phyloP scores from a whole-genome alignment of 257 asterid species.

The Capsicum pubescens region DNA sequence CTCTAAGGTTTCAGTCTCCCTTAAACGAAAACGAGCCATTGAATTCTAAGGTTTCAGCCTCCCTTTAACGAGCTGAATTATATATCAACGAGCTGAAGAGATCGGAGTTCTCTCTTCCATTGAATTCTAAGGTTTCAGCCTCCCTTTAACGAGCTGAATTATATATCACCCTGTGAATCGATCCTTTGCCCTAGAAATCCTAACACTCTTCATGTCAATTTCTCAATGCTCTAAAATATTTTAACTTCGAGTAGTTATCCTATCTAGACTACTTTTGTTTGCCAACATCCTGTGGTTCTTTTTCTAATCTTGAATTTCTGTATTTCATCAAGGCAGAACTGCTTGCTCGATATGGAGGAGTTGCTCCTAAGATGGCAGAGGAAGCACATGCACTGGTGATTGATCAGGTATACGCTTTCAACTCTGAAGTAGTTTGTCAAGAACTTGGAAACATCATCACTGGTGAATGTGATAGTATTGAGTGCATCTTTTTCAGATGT shows the following conservation, averaged over 20 bases:
- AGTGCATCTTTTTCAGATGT: not conserved
- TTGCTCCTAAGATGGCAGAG: slow-evolving; percentile 99
- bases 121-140: too few species aligned
- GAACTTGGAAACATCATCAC: not conserved
- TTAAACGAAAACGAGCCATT: too few species aligned
- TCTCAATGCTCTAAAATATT: not conserved
- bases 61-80: too few species aligned
- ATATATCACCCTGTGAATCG: too few species aligned
- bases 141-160: too few species aligned
- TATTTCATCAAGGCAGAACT: slow-evolving; percentile 75
- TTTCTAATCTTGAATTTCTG: not conserved
- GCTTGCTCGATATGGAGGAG: slow-evolving; percentile 91
- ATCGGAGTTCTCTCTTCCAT: too few species aligned
- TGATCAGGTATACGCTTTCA: slow-evolving; percentile 65
- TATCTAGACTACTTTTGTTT: not conserved
- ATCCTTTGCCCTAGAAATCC: too few species aligned
- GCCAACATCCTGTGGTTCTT: not conserved
- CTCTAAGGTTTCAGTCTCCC: too few species aligned
- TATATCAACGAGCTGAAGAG: too few species aligned
- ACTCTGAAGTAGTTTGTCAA: not conserved
- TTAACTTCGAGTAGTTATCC: not conserved
- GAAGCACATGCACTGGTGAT: slow-evolving; percentile 88
- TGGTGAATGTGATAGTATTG: not conserved
- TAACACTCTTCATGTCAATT: not conserved
- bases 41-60: too few species aligned